Evolutionary conservation across 305 asterid species (phyloP).

Genomic region (Solanum hybrid): DNA sequence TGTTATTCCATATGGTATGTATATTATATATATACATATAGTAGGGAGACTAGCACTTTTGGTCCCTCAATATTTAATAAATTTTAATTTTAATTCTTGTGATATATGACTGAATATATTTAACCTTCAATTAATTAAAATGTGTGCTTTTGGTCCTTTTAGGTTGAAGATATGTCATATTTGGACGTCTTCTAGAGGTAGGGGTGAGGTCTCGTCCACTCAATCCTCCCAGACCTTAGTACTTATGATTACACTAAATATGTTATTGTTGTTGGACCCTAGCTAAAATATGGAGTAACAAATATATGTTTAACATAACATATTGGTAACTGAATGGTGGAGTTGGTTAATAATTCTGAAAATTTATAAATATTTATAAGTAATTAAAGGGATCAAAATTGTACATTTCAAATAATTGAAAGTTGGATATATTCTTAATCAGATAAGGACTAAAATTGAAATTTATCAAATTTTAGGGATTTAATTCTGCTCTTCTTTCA

Average conservation of each 20-base stretch:
- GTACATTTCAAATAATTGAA: background rate
- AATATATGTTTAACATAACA: background rate
- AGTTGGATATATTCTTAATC: no score
- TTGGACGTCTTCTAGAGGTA: background rate
- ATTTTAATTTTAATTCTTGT: background rate
- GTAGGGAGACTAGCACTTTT: background rate
- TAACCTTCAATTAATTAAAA: no score
- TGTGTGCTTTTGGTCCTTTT: background rate
- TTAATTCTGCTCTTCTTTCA: no score
- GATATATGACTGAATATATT: background rate
- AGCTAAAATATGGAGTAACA: background rate
- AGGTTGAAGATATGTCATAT: background rate
- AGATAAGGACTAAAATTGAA: background rate
- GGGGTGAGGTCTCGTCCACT: background rate
- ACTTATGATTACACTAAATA: no score
- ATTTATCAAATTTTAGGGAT: background rate
- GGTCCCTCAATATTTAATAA: background rate
- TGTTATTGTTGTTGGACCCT: background rate
- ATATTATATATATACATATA: background rate
- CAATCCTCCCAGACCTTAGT: background rate
- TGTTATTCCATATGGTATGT: background rate
- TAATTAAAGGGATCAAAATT: background rate
- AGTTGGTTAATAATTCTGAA: background rate
- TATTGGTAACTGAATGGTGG: background rate
- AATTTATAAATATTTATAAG: background rate